Evolutionary conservation across 2,329 filamentous ascomycete genomes (phyloP).

Genomic region (Purpureocillium lavendulum): DNA sequence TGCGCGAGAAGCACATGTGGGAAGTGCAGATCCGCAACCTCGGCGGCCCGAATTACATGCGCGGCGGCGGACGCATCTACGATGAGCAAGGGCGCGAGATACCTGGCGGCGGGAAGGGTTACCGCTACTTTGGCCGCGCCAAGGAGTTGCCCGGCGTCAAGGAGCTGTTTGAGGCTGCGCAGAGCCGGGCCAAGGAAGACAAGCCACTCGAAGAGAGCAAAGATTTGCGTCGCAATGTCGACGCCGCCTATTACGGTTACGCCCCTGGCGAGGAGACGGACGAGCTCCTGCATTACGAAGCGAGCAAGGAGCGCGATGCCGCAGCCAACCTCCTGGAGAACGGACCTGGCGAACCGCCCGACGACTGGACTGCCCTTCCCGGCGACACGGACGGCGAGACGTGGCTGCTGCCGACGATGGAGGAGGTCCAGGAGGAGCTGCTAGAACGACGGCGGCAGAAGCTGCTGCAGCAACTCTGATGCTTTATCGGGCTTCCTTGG

Average conservation of each 20-base stretch:
- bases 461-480: slow-evolving; percentile 69
- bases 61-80: slow-evolving; percentile 60
- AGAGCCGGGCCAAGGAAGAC: slow-evolving; percentile 44
- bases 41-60: slow-evolving; percentile 96
- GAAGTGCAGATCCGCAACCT: slow-evolving; percentile 92
- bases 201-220: slow-evolving; percentile 60
- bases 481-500: too few relatives aligned
- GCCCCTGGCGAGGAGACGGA: slow-evolving; percentile 88
- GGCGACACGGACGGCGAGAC: slow-evolving; percentile 74
- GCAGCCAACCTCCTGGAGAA: slow-evolving; percentile 57
- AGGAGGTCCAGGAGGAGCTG: slow-evolving; percentile 91
- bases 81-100: slow-evolving; percentile 68
- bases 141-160: slow-evolving; percentile 89
- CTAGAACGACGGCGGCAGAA: slow-evolving; percentile 77
- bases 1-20: slow-evolving; percentile 99
- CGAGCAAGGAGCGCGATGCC: slow-evolving; percentile 74
- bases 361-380: slow-evolving; percentile 77
- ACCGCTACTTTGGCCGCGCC: slow-evolving; percentile 88
- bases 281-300: slow-evolving; percentile 71
- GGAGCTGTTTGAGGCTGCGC: slow-evolving; percentile 82
- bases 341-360: slow-evolving; percentile 47
- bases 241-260: slow-evolving; percentile 94
- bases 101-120: slow-evolving; percentile 72
- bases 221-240: slow-evolving; percentile 67
- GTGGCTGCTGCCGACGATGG: slow-evolving; percentile 78